A percentile compares a stretch with the other conserved stretches of the same genome.
Conservation (phyloP, 1,139 yeast species). For the Scheffersomyces cryptocercus region DNA sequence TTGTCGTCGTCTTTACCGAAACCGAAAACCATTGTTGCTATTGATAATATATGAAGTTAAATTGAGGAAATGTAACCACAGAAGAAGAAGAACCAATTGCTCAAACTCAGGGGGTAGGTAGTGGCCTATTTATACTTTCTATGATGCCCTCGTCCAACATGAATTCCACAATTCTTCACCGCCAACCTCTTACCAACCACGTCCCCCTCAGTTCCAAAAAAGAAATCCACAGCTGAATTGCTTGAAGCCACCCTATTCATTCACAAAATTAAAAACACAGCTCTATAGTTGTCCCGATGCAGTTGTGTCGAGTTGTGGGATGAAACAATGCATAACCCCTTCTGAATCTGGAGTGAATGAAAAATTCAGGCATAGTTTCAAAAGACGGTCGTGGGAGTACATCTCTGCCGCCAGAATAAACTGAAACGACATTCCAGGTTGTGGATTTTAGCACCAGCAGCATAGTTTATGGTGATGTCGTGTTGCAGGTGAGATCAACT, state of each 20-base stretch:
- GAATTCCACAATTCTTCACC: too few relatives aligned
- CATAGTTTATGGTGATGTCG: too few relatives aligned
- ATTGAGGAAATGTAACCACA: neutral
- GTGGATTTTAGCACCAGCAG: too few relatives aligned
- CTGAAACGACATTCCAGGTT: too few relatives aligned
- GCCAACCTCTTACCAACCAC: neutral
- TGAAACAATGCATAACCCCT: neutral
- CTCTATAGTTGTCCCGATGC: neutral
- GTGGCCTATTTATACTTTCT: too few relatives aligned
- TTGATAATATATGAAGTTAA: neutral
- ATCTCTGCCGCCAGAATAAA: too few relatives aligned
- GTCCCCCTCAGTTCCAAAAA: neutral
- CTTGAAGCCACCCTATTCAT: neutral
- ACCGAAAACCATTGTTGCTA: constrained; percentile 18
- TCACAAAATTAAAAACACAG: neutral
- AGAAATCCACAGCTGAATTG: neutral
- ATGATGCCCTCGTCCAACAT: too few relatives aligned
- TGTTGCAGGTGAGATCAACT: too few relatives aligned
- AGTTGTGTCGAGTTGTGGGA: neutral
- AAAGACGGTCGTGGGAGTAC: too few relatives aligned
- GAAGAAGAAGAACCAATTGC: neutral
- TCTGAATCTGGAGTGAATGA: too few relatives aligned
- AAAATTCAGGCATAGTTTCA: too few relatives aligned
- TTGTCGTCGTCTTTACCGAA: constrained; percentile 18
- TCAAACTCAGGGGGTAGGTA: too few relatives aligned